Evolutionary conservation across 2,329 filamentous ascomycete genomes (phyloP).

Genomic region (Botrytis porri): DNA sequence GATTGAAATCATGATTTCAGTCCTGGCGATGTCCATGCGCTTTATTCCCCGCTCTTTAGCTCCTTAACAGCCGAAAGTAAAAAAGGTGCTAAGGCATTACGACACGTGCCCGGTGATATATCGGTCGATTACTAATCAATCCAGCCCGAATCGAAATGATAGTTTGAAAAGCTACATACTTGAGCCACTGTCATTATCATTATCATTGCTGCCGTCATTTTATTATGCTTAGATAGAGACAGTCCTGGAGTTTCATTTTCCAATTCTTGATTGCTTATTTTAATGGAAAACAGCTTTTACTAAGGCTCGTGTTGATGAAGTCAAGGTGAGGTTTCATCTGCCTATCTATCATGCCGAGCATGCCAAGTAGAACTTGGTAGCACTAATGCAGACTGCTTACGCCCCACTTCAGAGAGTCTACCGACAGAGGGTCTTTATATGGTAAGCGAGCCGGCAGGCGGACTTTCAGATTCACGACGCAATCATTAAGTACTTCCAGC

Average conservation of each 20-base stretch:
- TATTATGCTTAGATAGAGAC: too few species aligned
- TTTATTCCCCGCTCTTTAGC: neutral
- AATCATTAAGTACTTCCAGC: neutral
- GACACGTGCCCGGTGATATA: neutral
- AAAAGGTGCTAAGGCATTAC: neutral
- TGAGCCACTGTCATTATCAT: neutral
- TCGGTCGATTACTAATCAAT: neutral
- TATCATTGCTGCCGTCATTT: neutral
- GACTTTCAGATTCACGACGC: neutral
- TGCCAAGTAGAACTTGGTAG: neutral
- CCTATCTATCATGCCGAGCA: neutral
- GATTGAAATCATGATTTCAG: too few species aligned
- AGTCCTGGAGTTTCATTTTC: neutral
- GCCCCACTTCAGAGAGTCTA: neutral
- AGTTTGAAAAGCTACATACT: neutral
- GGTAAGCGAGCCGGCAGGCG: neutral
- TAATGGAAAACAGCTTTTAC: neutral
- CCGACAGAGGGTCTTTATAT: neutral
- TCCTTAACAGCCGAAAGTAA: neutral
- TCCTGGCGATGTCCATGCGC: too few species aligned
- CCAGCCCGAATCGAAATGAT: neutral
- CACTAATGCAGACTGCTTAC: neutral
- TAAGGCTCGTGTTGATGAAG: neutral
- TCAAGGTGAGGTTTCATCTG: neutral
- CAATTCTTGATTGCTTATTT: neutral